Evolutionary conservation across 2,329 filamentous ascomycete species (phyloP).

Genomic region (Coniochaeta sp.): DNA sequence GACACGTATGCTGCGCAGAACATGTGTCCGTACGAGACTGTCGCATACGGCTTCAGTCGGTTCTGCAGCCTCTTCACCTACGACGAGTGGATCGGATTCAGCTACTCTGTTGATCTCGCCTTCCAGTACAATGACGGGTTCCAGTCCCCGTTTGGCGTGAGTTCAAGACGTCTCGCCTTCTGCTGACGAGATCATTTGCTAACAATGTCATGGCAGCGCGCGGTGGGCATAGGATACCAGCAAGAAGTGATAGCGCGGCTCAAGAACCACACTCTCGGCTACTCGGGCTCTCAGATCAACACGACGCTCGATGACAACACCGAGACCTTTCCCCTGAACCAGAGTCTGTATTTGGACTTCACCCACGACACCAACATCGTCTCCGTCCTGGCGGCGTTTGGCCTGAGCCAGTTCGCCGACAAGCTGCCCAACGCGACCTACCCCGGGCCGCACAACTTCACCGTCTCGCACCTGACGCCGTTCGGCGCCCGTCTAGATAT

Average conservation of each 20-base stretch:
- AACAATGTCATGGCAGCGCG: constrained; percentile 36
- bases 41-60: constrained; percentile 62
- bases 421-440: constrained; percentile 49
- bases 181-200: background rate
- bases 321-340: constrained; percentile 65
- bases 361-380: constrained; percentile 71
- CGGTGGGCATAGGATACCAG: constrained; percentile 67
- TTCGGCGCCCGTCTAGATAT: constrained; percentile 69
- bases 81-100: constrained; percentile 65
- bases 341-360: constrained; percentile 70
- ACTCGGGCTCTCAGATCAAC: constrained; percentile 56
- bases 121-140: constrained; percentile 58
- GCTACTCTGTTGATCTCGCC: constrained; percentile 61
- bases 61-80: constrained; percentile 73
- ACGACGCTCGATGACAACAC: constrained; percentile 62
- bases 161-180: constrained; percentile 12
- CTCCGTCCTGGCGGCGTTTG: constrained; percentile 64
- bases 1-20: constrained; percentile 63
- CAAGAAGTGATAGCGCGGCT: constrained; percentile 67
- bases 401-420: constrained; percentile 60
- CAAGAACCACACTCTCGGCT: constrained; percentile 55
- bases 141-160: constrained; percentile 53
- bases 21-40: constrained; percentile 70
- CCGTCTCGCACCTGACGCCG: constrained; percentile 60
- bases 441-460: constrained; percentile 52